A percentile compares a stretch with the other conserved stretches of the same genome.
Conservation (phyloP, 305 asterid species). For the Vinca major region DNA sequence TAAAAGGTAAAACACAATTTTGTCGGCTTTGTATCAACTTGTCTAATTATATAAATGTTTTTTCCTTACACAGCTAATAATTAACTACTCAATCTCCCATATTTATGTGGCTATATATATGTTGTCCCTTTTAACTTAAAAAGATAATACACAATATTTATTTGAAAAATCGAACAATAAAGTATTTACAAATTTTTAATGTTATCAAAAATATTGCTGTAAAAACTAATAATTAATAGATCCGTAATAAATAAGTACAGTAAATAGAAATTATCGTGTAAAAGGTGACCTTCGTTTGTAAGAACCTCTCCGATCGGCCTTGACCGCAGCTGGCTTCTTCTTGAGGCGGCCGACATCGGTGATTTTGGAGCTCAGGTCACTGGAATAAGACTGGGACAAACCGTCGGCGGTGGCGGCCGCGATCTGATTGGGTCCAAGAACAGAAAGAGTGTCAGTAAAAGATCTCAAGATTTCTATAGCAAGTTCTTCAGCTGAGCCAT, state of each 20-base stretch:
- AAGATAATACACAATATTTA: neutral
- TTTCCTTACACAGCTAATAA: neutral
- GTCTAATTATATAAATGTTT: neutral
- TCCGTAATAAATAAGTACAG: neutral
- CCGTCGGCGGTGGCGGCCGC: conserved; percentile 4
- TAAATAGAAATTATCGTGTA: neutral
- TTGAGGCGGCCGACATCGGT: conserved; percentile 13
- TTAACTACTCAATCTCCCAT: neutral
- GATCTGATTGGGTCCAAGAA: conserved; percentile 31
- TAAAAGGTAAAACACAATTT: neutral
- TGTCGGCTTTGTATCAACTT: neutral
- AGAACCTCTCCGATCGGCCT: conserved; percentile 53
- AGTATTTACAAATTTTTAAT: no score
- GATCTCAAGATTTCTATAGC: conserved; percentile 34
- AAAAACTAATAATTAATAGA: neutral
- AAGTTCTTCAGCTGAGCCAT: conserved; percentile 24
- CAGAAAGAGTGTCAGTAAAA: conserved; percentile 32
- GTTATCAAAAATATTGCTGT: no score
- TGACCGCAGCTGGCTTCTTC: conserved; percentile 30
- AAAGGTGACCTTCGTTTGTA: conserved; percentile 56
- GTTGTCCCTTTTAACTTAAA: neutral
- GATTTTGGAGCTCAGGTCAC: conserved; percentile 25
- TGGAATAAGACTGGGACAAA: conserved; percentile 7
- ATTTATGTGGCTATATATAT: neutral
- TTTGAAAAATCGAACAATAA: neutral